Evolutionary conservation across 169 alveolate species (phyloP), one percentile per base, ranked within the genome.

Genomic region (Toxoplasma gondii): DNA sequence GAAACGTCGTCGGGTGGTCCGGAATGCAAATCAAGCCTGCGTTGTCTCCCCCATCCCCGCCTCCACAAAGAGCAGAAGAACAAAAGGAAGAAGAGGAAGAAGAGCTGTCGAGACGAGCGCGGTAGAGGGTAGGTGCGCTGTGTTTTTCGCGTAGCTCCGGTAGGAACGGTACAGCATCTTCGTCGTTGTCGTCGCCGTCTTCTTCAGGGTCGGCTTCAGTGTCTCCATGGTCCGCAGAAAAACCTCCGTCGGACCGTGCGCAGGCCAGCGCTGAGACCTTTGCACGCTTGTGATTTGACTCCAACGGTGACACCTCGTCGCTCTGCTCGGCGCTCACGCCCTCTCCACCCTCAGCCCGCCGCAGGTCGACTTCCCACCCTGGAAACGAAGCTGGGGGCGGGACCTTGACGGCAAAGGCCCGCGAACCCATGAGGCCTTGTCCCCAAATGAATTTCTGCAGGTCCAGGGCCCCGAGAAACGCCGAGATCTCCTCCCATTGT

Each of bases 1-100:
- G 88, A 54, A 92, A 67, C 1, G 92, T 82, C 27, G 95, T 82
- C 49, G 92, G 88, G 36, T 82, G 92, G 38, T 45, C 87, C 4
- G 95, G 95, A 64, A 92, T 41, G 29, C 92, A 78, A 29, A 92
- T 27, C 90, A 82, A 16, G 7, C 39, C 67, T 5, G 44, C 38
- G 2, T 29, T 4, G 53, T 43, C 64, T 82, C 36, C 67, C 29
- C 38, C 44, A 5, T 1, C 9, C 7, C 54, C 69, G 9, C 64
- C 90, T 9, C 38, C 90, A 1, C 44, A 9, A 0, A n/a, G 69
- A 43, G 67, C n/a, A 39, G 43, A 7, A 22, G 90, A 49, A 10
- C 1, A 5, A n/a, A 22, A 36, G 27, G 38, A 34, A 17, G 38
- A 34, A 7, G 10, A 5, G 82, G 58, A 81, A 17, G 58, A 41